phyloP scores from a whole-genome alignment of 139 green algal genomes.

The Picochlorum sp. region DNA sequence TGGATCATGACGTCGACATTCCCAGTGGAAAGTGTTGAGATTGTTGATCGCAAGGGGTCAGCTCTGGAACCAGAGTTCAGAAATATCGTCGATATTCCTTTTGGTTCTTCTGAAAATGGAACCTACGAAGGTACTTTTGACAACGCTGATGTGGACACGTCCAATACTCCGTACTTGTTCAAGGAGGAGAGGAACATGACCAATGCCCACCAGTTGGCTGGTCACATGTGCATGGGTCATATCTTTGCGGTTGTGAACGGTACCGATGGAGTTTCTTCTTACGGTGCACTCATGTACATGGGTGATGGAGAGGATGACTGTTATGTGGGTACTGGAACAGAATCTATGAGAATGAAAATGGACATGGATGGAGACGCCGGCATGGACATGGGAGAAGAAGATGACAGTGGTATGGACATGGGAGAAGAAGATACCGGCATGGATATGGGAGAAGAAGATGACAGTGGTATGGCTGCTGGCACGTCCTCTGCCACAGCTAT shows the following conservation, averaged over 20 bases:
- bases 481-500: too few relatives aligned
- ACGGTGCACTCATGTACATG: not conserved
- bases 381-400: not conserved
- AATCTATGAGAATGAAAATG: not conserved
- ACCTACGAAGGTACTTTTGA: too few relatives aligned
- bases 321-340: not conserved
- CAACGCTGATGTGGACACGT: too few relatives aligned
- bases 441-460: not conserved
- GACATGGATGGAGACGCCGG: not conserved
- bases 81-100: too few relatives aligned
- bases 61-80: not conserved
- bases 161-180: not conserved
- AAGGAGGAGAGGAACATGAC: not conserved
- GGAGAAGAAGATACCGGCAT: not conserved
- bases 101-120: too few relatives aligned
- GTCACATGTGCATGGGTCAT: not conserved
- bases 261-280: not conserved
- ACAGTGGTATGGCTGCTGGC: not conserved
- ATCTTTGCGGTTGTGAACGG: not conserved
- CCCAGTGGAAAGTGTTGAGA: not conserved
- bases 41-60: conserved; percentile 1
- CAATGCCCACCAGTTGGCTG: not conserved
- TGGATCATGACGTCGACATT: not conserved
- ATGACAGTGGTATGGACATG: not conserved
- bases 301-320: not conserved